Conservation (phyloP, 2,329 filamentous ascomycete genomes). For the Xylariaceae sp. region DNA sequence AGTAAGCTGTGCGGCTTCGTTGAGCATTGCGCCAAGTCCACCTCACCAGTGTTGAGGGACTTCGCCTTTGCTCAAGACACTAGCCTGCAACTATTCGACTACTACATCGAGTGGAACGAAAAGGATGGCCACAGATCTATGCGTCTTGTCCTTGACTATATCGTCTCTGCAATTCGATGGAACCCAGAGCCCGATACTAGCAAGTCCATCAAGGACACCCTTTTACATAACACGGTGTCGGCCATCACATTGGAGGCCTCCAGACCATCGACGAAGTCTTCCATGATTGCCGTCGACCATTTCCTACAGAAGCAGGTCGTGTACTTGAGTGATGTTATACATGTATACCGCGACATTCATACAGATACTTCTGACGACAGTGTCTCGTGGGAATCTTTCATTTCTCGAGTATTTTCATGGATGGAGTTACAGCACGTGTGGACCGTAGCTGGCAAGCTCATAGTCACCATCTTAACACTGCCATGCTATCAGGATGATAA, state of each 20-base stretch:
- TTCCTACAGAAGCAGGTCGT: conserved; percentile 58
- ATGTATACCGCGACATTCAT: conserved; percentile 36
- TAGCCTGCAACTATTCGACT: conserved; percentile 49
- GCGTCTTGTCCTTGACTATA: conserved; percentile 55
- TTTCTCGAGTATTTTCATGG: conserved; percentile 48
- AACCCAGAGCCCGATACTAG: conserved; percentile 42
- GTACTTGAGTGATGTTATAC: conserved; percentile 40
- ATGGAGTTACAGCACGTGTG: conserved; percentile 53
- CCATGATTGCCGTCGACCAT: conserved; percentile 61
- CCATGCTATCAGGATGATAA: conserved; percentile 34
- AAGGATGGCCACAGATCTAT: conserved; percentile 59
- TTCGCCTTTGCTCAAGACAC: conserved; percentile 50
- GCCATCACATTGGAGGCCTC: conserved; percentile 56
- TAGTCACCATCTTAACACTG: conserved; percentile 51
- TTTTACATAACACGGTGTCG: conserved; percentile 50
- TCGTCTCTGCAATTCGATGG: conserved; percentile 45
- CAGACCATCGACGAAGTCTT: conserved; percentile 62
- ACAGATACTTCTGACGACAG: conserved; percentile 22
- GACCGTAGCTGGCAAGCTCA: conserved; percentile 54
- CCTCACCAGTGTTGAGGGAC: conserved; percentile 35
- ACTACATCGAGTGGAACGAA: conserved; percentile 63
- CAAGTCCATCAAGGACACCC: conserved; percentile 36
- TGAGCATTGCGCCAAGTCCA: conserved; percentile 51
- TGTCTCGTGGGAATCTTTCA: conserved; percentile 46
- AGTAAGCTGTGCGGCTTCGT: conserved; percentile 58